These are phyloP conservation scores for Metschnikowia gelsemii DNA, from an alignment of 805 yeast species.

Conservation along the genomic window DNA sequence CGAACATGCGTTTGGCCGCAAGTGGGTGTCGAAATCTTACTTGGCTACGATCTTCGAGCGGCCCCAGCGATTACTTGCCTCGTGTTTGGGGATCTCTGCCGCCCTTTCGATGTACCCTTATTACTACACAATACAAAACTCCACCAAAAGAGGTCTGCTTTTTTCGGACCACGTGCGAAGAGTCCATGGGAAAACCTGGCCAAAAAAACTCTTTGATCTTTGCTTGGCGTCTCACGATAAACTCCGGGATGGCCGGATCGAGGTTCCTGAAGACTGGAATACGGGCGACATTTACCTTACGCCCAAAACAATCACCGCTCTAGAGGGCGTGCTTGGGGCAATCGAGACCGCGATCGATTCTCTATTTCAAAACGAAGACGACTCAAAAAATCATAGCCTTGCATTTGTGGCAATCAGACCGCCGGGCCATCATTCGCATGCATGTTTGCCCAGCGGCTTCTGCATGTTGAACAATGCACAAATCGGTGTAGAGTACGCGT, in stretches of 20 bases:
- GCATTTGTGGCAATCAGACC: slow-evolving; percentile 74
- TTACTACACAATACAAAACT: slow-evolving; percentile 49
- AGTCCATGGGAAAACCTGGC: slow-evolving; percentile 79
- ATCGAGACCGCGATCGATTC: slow-evolving; percentile 68
- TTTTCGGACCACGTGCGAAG: slow-evolving; percentile 58
- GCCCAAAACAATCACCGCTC: slow-evolving; percentile 62
- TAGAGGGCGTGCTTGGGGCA: slow-evolving; percentile 77
- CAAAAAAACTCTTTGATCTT: slow-evolving; percentile 52
- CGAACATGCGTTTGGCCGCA: slow-evolving; percentile 69
- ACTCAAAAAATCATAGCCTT: slow-evolving; percentile 32
- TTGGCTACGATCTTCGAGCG: slow-evolving; percentile 72
- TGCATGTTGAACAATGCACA: slow-evolving; percentile 81
- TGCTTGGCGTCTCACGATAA: slow-evolving; percentile 60
- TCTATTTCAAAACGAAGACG: slow-evolving; percentile 23
- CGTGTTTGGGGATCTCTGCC: slow-evolving; percentile 75
- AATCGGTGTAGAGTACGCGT: slow-evolving; percentile 76
- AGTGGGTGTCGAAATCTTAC: slow-evolving; percentile 72
- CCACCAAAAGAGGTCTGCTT: slow-evolving; percentile 48
- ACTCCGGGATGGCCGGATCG: slow-evolving; percentile 53
- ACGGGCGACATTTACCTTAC: slow-evolving; percentile 78
- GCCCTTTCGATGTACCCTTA: slow-evolving; percentile 70
- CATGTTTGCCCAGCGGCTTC: slow-evolving; percentile 81
- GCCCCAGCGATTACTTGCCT: slow-evolving; percentile 75
- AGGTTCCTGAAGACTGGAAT: slow-evolving; percentile 81
- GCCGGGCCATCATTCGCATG: slow-evolving; percentile 87